Base-by-base conservation (phyloP, 352 stramenopile genomes). In the Globisporangium cederbergense region DNA sequence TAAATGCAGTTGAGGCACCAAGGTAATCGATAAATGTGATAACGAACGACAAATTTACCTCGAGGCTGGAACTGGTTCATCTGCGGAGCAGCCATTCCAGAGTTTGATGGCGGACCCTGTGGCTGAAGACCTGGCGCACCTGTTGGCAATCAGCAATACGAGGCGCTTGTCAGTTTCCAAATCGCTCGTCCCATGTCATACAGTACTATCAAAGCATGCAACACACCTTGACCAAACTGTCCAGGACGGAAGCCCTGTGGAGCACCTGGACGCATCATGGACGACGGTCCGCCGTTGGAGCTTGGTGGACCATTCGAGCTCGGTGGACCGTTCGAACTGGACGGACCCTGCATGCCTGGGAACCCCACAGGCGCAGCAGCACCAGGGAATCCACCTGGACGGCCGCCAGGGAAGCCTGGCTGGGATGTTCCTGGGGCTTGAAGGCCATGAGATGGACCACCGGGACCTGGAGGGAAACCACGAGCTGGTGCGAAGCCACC, bases 61-160 rank as follows among this genome's bases (percentile, higher is more conserved):
- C 70, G 63, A 50, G 75, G 73, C 50, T 70, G 59, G 49, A 75
- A 79, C 51, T 84, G 70, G 62, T 77, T 86, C 61, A 81, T 64
- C 38, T 78, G 77, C 11, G 75, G 75, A 7, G 60, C 49, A 10
- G 34, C 70, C 55, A 58, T 71, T 22, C 71, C 72, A n/a, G 74
- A 72, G 9, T 76, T 76, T 7, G 73, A 82, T n/a, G 65, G 72
- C 10, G 76, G 62, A 30, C 62, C 62, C 46, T 62, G 62, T 0
- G 45, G 62, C 36, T 56, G 62, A 13, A 67, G 54, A 18, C 54
- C 62, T 8, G 40, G 34, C 25, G 25, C 50, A n/a, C 36, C 50
- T 53, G 55, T 34, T 11, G 32, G 18, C 16, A 4, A 25, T 2
- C 13, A 40, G 8, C 4, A 42, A 22, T 0, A 47, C 34, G 3